phyloP scores from a whole-genome alignment of 768 basidiomycete species.

The Lenzites betulinus region DNA sequence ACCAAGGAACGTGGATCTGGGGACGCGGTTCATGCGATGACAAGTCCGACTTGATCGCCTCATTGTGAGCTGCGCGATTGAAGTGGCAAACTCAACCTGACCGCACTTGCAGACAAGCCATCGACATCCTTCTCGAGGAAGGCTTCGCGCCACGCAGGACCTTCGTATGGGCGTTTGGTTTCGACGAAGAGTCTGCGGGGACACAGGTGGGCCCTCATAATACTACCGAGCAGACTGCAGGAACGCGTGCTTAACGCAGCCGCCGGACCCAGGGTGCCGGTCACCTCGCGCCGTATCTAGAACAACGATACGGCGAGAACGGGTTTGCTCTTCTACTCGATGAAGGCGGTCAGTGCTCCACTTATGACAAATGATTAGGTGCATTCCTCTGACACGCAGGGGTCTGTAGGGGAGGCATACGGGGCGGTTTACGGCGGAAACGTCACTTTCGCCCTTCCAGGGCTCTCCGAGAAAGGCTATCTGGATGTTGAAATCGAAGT shows the following conservation, averaged over 20 bases:
- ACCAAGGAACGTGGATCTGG: slow-evolving; percentile 34
- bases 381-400: background rate
- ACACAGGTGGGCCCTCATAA: slow-evolving; percentile 26
- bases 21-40: slow-evolving; percentile 39
- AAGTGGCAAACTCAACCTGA: background rate
- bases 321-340: slow-evolving; percentile 81
- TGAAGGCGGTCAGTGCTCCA: slow-evolving; percentile 63
- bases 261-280: slow-evolving; percentile 51
- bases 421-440: slow-evolving; percentile 51
- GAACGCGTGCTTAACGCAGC: background rate
- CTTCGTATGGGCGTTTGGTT: slow-evolving; percentile 45
- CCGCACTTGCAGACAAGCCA: slow-evolving; percentile 33
- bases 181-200: slow-evolving; percentile 51
- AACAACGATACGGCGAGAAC: slow-evolving; percentile 65
- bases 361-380: background rate
- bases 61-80: slow-evolving; percentile 26
- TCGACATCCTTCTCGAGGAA: slow-evolving; percentile 48
- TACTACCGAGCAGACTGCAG: background rate
- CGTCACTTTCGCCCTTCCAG: slow-evolving; percentile 59
- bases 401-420: slow-evolving; percentile 33
- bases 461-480: slow-evolving; percentile 75
- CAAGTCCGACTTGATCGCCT: slow-evolving; percentile 36
- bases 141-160: slow-evolving; percentile 48
- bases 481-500: slow-evolving; percentile 66
- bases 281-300: slow-evolving; percentile 47